Conservation (phyloP, 768 basidiomycete genomes). For the Boletus tylopilopsis region DNA sequence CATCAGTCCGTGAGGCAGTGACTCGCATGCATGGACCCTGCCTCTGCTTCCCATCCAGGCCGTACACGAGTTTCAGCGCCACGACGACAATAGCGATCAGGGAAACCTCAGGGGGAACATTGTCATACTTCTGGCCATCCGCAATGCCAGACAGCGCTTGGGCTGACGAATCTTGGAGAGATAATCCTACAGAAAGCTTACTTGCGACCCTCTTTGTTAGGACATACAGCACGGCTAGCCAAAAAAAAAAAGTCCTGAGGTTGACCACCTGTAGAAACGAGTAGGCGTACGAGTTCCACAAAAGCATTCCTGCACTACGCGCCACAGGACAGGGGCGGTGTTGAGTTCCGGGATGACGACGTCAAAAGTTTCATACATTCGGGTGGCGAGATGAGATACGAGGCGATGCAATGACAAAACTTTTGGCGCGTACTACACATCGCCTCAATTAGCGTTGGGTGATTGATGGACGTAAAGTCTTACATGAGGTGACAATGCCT, state of each 20-base stretch:
- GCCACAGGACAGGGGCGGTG: conserved; percentile 74
- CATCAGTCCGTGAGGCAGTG: conserved; percentile 9
- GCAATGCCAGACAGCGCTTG: conserved; percentile 36
- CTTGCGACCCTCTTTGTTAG: conserved; percentile 58
- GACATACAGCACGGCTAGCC: conserved; percentile 55
- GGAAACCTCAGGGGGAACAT: conserved; percentile 63
- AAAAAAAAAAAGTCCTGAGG: not conserved
- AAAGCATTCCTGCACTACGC: conserved; percentile 54
- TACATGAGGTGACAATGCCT: conserved; percentile 71
- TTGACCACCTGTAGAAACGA: not conserved
- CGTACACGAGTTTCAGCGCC: conserved; percentile 82
- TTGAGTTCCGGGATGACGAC: conserved; percentile 73
- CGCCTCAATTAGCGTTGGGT: conserved; percentile 11
- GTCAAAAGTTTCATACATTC: conserved; percentile 49
- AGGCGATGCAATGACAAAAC: conserved; percentile 55
- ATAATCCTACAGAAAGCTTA: conserved; percentile 55
- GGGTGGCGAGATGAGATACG: conserved; percentile 58
- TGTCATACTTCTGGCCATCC: conserved; percentile 53
- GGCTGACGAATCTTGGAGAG: conserved; percentile 53
- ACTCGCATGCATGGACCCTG: conserved; percentile 21
- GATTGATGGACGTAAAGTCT: conserved; percentile 3
- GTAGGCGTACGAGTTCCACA: conserved; percentile 68
- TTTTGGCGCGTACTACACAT: conserved; percentile 59
- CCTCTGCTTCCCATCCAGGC: conserved; percentile 69
- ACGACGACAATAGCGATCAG: conserved; percentile 59